phyloP scores from a whole-genome alignment of 768 basidiomycete genomes.

The Tylopilus subfusipes region DNA sequence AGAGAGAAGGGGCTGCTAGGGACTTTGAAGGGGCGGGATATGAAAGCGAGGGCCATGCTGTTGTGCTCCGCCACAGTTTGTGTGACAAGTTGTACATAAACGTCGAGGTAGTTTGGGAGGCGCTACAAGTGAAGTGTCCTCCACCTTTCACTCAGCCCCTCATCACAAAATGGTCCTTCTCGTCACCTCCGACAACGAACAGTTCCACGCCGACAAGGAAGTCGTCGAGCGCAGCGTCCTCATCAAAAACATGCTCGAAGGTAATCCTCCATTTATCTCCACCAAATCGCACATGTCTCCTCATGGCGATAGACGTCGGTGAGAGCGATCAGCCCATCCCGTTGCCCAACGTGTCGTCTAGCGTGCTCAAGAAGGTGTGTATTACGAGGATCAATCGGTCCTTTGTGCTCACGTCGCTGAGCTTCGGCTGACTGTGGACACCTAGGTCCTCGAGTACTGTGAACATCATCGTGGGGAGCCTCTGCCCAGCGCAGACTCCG shows the following conservation, averaged over 20 bases:
- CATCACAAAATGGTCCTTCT: constrained; percentile 68
- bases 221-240: constrained; percentile 94
- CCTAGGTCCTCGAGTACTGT: constrained; percentile 97
- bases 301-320: constrained; percentile 67
- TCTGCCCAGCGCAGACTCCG: constrained; percentile 80
- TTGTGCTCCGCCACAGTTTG: constrained; percentile 10
- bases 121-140: not conserved
- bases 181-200: constrained; percentile 93
- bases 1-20: constrained; percentile 49
- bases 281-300: not conserved
- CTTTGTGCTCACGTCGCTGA: not conserved
- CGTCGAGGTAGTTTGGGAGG: not conserved
- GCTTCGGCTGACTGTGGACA: constrained; percentile 1
- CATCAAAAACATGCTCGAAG: constrained; percentile 99
- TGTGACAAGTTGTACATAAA: constrained; percentile 5
- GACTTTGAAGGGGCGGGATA: constrained; percentile 42
- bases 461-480: constrained; percentile 98
- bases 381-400: not conserved
- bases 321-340: constrained; percentile 94
- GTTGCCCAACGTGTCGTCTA: constrained; percentile 89
- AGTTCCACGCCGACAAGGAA: constrained; percentile 89
- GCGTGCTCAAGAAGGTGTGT: constrained; percentile 85
- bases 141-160: constrained; percentile 7
- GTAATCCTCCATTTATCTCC: constrained; percentile 37
- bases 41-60: constrained; percentile 28